Base-by-base conservation (phyloP, 208 protist species). In the Trypanosomatidae sp. region DNA sequence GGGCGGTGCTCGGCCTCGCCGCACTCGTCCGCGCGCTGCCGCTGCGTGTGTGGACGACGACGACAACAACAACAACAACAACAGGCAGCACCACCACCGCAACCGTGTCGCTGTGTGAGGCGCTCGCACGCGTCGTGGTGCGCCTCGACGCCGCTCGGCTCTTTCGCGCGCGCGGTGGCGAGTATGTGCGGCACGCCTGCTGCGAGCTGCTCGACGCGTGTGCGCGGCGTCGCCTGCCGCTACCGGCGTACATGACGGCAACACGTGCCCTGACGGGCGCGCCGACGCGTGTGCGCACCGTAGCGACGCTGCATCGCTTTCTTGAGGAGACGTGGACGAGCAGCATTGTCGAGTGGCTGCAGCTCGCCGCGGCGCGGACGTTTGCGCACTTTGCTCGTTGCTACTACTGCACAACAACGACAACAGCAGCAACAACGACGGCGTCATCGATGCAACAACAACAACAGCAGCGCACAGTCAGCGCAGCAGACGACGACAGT, bases 131-230 rank as follows among this genome's bases (percentile, higher is more conserved):
- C 6, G 47, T 97, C 18, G 56, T 92, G 26, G 67, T 73, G 15
- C 64, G 71, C 7, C 51, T 98, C 13, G 93, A 97, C 53, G 68
- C 76, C 22, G 75, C 76, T 23, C 83, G 87, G n/a, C 61, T 97
- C 39, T 98, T 96, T 59, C 74, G 91, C 53, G 86, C 89, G 1
- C 83, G 92, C 30, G 96, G 96, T 30, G 95, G 94, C n/a, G 83
- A 92, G 52, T 76, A 88, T 32, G 74, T 97, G 22, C 80, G 95
- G 30, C 66, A 87, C 19, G 93, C 90, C 11, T 83, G 87, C 46
- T 97, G 90, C 53, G 48, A 53, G 15, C 53, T 98, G 33, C 66
- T 98, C 26, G 49, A 85, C 22, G 63, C 73, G 6, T 71, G 93
- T 15, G 76, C 92, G 11, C 27, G 33, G 4, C 51, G 58, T 26